phyloP scores from a whole-genome alignment of 306 rosid genomes.

The Prunus mongolica region DNA sequence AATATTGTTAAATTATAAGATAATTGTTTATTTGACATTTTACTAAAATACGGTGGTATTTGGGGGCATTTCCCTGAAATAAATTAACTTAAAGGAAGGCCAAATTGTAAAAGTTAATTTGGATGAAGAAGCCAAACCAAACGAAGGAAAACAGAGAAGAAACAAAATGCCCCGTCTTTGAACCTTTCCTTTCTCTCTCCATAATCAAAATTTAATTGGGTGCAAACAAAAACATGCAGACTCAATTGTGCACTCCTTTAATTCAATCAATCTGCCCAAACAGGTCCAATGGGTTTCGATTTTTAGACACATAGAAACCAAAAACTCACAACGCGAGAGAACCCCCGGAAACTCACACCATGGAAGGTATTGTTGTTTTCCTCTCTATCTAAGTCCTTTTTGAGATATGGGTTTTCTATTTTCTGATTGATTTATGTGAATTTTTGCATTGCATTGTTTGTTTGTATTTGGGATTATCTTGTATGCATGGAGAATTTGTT shows the following conservation, averaged over 20 bases:
- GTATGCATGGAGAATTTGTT: constrained; percentile 30
- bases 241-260: constrained; percentile 24
- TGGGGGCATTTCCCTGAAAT: background rate
- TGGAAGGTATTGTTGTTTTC: constrained; percentile 65
- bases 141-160: background rate
- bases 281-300: constrained; percentile 35
- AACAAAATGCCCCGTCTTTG: constrained; percentile 21
- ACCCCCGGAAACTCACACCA: constrained; percentile 35
- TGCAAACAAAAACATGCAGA: constrained; percentile 31
- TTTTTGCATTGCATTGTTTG: constrained; percentile 29
- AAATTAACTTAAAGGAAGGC: background rate
- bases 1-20: too few species aligned
- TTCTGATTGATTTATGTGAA: constrained; percentile 21
- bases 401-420: constrained; percentile 38
- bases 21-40: too few species aligned
- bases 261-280: constrained; percentile 26
- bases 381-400: constrained; percentile 11
- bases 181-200: constrained; percentile 22
- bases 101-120: constrained; percentile 31
- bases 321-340: constrained; percentile 19
- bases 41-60: too few species aligned
- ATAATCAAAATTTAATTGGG: constrained; percentile 16
- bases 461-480: constrained; percentile 15
- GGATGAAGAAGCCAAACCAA: constrained; percentile 25
- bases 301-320: constrained; percentile 38